phyloP scores from a whole-genome alignment of 1,284 basidiomycete genomes.

The Gymnopus androsaceus region DNA sequence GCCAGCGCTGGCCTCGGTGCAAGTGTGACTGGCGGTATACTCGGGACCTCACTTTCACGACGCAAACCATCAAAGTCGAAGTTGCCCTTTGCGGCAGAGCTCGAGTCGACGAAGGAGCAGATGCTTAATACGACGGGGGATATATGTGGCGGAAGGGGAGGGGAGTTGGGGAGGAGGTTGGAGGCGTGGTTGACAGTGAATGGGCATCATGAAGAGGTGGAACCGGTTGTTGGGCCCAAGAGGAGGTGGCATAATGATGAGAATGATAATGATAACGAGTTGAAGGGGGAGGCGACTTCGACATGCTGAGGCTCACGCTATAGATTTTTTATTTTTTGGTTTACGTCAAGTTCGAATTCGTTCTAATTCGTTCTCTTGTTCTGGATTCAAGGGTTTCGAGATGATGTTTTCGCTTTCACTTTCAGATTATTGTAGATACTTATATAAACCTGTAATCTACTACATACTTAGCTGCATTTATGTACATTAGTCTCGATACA shows the following conservation, averaged over 20 bases:
- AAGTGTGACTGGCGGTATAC: constrained; percentile 2
- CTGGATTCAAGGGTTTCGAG: too few relatives aligned
- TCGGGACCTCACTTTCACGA: constrained; percentile 11
- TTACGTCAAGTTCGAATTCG: too few relatives aligned
- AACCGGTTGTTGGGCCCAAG: constrained; percentile 12
- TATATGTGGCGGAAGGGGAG: constrained; percentile 73
- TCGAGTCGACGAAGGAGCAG: constrained; percentile 66
- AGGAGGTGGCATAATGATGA: constrained; percentile 18
- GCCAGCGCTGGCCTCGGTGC: not conserved
- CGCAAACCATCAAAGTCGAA: constrained; percentile 28
- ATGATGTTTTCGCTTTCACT: too few relatives aligned
- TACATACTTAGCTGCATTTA: too few relatives aligned
- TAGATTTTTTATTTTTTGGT: too few relatives aligned
- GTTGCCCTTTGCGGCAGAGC: constrained; percentile 46
- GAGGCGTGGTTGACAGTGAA: constrained; percentile 67
- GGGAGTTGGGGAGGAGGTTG: constrained; percentile 69
- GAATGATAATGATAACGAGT: constrained; percentile 8
- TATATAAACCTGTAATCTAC: too few relatives aligned
- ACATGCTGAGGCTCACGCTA: too few relatives aligned
- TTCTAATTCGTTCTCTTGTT: too few relatives aligned
- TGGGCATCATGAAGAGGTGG: constrained; percentile 29
- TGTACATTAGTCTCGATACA: too few relatives aligned
- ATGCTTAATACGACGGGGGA: constrained; percentile 69
- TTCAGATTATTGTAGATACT: too few relatives aligned
- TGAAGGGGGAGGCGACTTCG: too few relatives aligned